These are phyloP conservation scores for Caryopteris hybrid DNA, from an alignment of 305 asterid genomes.

Conservation along the genomic window DNA sequence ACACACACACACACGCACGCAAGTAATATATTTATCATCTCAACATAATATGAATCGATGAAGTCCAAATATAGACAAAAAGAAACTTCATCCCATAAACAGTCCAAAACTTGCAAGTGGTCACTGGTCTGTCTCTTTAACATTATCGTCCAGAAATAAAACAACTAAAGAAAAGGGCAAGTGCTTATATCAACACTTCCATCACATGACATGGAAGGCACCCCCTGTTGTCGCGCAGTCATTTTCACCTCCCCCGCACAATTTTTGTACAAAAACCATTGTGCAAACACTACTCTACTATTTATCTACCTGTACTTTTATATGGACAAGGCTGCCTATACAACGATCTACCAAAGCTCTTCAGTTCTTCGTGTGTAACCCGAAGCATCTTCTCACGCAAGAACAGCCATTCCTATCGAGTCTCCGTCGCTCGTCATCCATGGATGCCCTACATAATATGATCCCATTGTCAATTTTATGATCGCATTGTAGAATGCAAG, in stretches of 20 bases:
- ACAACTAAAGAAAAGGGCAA: constrained; percentile 12
- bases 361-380: constrained; percentile 2
- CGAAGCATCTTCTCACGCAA: constrained; percentile 19
- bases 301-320: constrained; percentile 11
- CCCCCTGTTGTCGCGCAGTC: background rate
- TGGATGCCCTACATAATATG: constrained; percentile 50
- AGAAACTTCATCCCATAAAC: constrained; percentile 23
- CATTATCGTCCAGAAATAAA: background rate
- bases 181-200: constrained; percentile 18
- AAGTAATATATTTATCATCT: too few species aligned
- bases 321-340: constrained; percentile 18
- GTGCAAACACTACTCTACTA: constrained; percentile 21
- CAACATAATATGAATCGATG: background rate
- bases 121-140: constrained; percentile 16
- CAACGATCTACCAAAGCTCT: background rate
- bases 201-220: constrained; percentile 9
- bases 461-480: background rate
- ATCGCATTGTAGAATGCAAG: background rate
- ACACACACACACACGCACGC: background rate
- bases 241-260: constrained; percentile 15
- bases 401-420: constrained; percentile 15
- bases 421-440: constrained; percentile 55
- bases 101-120: background rate
- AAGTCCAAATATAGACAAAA: background rate
- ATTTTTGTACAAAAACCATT: constrained; percentile 22